These are phyloP conservation scores for Allodekkera sacchari DNA, from an alignment of 805 yeast genomes.

Conservation along the genomic window DNA sequence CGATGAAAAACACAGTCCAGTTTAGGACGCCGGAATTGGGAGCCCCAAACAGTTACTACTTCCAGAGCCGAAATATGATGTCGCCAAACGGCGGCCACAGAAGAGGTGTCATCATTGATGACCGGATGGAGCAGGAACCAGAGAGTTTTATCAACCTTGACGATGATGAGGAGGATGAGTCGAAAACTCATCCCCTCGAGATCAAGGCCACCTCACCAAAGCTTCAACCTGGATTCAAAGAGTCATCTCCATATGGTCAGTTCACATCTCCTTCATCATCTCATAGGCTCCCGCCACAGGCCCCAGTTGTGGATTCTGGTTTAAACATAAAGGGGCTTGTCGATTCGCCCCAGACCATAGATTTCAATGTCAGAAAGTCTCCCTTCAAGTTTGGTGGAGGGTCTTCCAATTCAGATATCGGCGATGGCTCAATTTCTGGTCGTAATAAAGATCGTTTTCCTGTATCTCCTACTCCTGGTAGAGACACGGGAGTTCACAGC, in stretches of 20 bases:
- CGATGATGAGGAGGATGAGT: conserved; percentile 8
- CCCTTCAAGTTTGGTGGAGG: conserved; percentile 14
- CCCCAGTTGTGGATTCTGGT: conserved; percentile 9
- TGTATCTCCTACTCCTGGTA: conserved; percentile 5
- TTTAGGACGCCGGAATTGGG: conserved; percentile 12
- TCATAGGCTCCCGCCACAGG: too few species aligned
- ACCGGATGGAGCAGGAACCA: conserved; percentile 10
- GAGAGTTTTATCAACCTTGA: conserved; percentile 17
- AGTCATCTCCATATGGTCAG: too few species aligned
- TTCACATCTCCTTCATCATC: too few species aligned
- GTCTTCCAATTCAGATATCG: too few species aligned
- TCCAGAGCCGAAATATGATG: conserved; percentile 2
- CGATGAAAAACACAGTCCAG: conserved; percentile 10
- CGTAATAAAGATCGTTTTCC: conserved; percentile 8
- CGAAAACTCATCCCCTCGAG: conserved; percentile 1
- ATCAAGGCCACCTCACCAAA: too few species aligned
- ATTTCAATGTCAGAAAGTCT: conserved; percentile 6
- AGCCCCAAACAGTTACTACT: conserved; percentile 7
- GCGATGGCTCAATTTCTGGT: neutral
- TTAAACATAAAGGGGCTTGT: conserved; percentile 18
- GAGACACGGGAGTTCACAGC: neutral
- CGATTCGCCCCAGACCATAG: conserved; percentile 11
- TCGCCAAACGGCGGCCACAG: conserved; percentile 6
- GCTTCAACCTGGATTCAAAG: too few species aligned
- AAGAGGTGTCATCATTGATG: conserved; percentile 8